Conservation (phyloP, 169 alveolate genomes). For the Eimeria necatrix region DNA sequence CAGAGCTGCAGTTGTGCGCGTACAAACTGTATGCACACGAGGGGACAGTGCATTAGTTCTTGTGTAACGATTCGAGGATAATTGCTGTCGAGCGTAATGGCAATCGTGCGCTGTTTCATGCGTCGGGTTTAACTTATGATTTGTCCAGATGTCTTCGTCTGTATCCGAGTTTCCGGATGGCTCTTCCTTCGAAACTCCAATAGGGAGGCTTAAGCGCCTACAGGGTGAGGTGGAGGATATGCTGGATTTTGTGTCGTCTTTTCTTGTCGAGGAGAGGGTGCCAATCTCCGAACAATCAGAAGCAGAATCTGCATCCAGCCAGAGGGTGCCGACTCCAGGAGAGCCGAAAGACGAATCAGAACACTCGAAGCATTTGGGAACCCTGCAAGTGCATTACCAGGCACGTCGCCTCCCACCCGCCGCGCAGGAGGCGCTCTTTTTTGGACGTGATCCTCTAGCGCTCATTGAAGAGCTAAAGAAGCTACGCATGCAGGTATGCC, state of each 20-base stretch:
- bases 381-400: constrained; percentile 57
- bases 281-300: neutral
- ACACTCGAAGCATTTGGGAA: neutral
- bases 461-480: constrained; percentile 70
- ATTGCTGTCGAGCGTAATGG: no score
- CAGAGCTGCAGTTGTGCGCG: no score
- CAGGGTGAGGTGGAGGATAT: constrained; percentile 81
- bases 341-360: neutral
- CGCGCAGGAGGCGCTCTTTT: constrained; percentile 77
- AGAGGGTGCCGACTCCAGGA: neutral
- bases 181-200: constrained; percentile 74
- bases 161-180: neutral
- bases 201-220: constrained; percentile 78
- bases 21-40: no score
- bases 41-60: no score
- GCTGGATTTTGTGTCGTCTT: constrained; percentile 79
- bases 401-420: constrained; percentile 61
- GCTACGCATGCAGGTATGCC: constrained; percentile 79
- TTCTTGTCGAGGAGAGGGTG: constrained; percentile 73
- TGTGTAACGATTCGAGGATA: no score
- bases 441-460: constrained; percentile 72
- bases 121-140: no score
- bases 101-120: no score
- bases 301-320: neutral
- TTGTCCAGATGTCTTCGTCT: neutral